These are phyloP conservation scores for Globisporangium parvum DNA, from an alignment of 352 stramenopile genomes.

Conservation along the genomic window DNA sequence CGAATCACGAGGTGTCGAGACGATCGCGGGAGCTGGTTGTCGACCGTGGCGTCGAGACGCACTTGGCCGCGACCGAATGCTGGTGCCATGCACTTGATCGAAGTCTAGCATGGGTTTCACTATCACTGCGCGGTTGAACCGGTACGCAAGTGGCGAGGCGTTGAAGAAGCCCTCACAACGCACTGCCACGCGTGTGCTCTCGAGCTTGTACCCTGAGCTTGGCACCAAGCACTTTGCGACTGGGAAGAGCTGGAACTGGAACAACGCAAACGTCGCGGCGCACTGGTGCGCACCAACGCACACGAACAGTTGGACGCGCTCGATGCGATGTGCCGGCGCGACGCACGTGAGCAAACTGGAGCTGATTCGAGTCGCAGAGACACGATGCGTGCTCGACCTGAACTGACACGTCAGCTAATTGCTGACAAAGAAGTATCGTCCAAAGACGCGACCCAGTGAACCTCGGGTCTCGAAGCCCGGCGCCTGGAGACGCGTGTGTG, in stretches of 20 bases:
- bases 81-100: constrained; percentile 18
- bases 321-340: constrained; percentile 19
- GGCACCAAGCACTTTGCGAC: constrained; percentile 10
- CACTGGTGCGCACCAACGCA: constrained; percentile 24
- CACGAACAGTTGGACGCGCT: constrained; percentile 21
- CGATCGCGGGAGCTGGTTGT: background rate
- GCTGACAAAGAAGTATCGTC: constrained; percentile 14
- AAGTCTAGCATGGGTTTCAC: background rate
- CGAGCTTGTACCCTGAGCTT: constrained; percentile 13
- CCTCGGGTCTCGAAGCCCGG: constrained; percentile 7
- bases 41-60: background rate
- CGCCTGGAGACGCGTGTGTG: constrained; percentile 5
- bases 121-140: background rate
- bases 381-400: background rate
- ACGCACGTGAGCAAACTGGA: constrained; percentile 22
- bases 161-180: constrained; percentile 14
- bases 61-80: constrained; percentile 4
- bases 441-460: constrained; percentile 3
- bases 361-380: constrained; percentile 18
- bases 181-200: constrained; percentile 6
- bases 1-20: constrained; percentile 5
- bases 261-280: constrained; percentile 8
- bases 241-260: constrained; percentile 17
- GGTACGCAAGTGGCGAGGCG: constrained; percentile 9
- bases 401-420: constrained; percentile 14